phyloP scores from a whole-genome alignment of 2,329 filamentous ascomycete genomes.

The Moelleriella libera region DNA sequence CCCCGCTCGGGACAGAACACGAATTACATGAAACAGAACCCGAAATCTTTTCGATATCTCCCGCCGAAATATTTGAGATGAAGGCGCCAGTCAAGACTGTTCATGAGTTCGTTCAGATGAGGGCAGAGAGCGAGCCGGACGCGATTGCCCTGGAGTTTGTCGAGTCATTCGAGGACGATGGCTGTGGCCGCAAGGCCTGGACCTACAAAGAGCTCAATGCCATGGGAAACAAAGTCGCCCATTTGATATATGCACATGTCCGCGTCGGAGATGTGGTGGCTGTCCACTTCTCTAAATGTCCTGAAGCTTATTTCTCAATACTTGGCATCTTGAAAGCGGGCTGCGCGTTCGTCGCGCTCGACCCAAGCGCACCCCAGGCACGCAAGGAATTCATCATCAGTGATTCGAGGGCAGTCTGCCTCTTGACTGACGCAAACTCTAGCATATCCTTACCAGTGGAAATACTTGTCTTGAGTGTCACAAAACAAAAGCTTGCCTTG shows the following conservation, averaged over 20 bases:
- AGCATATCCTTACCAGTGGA: not conserved
- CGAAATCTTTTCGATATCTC: slow-evolving; percentile 48
- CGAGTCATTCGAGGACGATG: slow-evolving; percentile 32
- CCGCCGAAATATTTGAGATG: slow-evolving; percentile 44
- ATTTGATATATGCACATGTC: slow-evolving; percentile 40
- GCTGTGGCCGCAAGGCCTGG: slow-evolving; percentile 43
- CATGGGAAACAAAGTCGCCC: slow-evolving; percentile 58
- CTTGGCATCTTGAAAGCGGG: slow-evolving; percentile 72
- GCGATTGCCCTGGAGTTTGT: slow-evolving; percentile 66
- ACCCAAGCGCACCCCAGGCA: slow-evolving; percentile 56
- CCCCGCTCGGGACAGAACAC: slow-evolving; percentile 25
- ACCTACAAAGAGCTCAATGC: slow-evolving; percentile 59
- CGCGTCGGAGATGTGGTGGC: slow-evolving; percentile 50
- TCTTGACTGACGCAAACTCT: slow-evolving; percentile 39
- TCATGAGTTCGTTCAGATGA: slow-evolving; percentile 64
- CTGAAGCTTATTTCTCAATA: slow-evolving; percentile 71
- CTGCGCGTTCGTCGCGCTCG: slow-evolving; percentile 68
- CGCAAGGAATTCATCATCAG: slow-evolving; percentile 65
- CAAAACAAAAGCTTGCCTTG: slow-evolving; percentile 15
- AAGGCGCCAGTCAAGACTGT: slow-evolving; percentile 45
- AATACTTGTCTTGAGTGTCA: slow-evolving; percentile 7
- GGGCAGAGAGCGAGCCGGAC: slow-evolving; percentile 39
- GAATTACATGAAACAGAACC: slow-evolving; percentile 18
- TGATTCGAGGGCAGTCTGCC: slow-evolving; percentile 52
- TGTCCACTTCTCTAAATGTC: slow-evolving; percentile 72